Percentiles rank a stretch among this genome's conserved stretches.
Evolutionary conservation across 352 stramenopile species (phyloP).

Genomic region (Phytophthora constricta): DNA sequence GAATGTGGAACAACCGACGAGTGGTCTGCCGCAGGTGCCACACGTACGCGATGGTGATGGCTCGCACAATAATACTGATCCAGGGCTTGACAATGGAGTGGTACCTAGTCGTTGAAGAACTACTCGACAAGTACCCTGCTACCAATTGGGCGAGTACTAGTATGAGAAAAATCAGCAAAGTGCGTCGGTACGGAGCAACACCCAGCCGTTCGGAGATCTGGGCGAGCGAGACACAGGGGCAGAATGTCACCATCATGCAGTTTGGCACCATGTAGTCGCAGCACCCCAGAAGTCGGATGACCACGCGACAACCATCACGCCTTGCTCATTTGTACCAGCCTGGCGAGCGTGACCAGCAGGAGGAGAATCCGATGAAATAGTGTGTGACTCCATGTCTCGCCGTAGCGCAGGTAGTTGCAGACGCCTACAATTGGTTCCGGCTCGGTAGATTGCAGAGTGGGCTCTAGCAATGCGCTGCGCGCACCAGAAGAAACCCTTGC

Average conservation of each 20-base stretch:
- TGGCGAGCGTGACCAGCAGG: no score
- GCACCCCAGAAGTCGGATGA: constrained; percentile 50
- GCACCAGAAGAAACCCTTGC: no score
- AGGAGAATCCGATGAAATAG: no score
- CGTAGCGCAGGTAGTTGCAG: no score
- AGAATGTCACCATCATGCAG: constrained; percentile 52
- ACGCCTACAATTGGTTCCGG: no score
- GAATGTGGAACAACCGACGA: constrained; percentile 49
- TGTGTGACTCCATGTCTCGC: no score
- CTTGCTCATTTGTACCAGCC: constrained; percentile 18
- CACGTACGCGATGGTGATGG: constrained; percentile 31
- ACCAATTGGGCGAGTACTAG: constrained; percentile 37
- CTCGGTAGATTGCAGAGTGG: no score
- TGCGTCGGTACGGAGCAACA: constrained; percentile 32
- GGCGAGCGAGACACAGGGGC: constrained; percentile 56
- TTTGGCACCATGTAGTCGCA: constrained; percentile 52
- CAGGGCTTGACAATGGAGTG: background rate
- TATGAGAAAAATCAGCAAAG: constrained; percentile 39
- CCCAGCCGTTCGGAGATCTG: constrained; percentile 53
- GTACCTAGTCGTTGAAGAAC: constrained; percentile 2
- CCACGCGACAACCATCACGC: constrained; percentile 34
- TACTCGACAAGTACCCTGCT: constrained; percentile 2
- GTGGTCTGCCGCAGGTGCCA: constrained; percentile 41
- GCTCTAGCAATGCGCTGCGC: no score
- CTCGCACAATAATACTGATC: constrained; percentile 18